Evolutionary conservation across 2,329 filamentous ascomycete genomes (phyloP).

Genomic region (Plenodomus biglobosus): DNA sequence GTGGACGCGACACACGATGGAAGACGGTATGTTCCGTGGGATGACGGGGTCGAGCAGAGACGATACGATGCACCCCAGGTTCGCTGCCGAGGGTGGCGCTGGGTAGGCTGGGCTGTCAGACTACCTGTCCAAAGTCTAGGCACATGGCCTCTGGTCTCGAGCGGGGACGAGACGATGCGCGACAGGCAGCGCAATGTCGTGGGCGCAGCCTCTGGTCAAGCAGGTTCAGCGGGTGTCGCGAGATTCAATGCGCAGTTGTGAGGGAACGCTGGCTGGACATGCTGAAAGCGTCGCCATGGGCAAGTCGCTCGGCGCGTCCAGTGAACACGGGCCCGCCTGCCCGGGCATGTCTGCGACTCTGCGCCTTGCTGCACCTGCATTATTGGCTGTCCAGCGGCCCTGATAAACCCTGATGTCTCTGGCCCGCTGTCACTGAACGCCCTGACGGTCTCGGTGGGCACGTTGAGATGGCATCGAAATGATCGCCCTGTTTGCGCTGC

Average conservation of each 20-base stretch:
- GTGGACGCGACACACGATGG: constrained; percentile 5
- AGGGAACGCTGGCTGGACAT: background rate
- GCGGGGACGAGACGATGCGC: background rate
- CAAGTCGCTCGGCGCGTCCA: background rate
- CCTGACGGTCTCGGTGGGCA: background rate
- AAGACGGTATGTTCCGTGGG: constrained; percentile 11
- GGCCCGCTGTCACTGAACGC: background rate
- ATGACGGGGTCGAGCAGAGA: background rate
- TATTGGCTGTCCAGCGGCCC: background rate
- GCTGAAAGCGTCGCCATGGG: background rate
- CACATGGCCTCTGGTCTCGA: background rate
- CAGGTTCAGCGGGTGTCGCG: too few species aligned
- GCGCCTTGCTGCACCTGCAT: too few species aligned
- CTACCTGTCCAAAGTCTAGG: background rate
- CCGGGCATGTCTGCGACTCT: too few species aligned
- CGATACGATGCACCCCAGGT: background rate
- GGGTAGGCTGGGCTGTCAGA: background rate
- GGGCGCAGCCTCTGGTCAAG: too few species aligned
- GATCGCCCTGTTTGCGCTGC: background rate
- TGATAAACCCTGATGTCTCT: background rate
- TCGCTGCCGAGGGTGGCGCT: constrained; percentile 1
- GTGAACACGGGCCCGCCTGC: background rate
- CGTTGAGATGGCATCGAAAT: background rate
- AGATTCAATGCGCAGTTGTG: background rate
- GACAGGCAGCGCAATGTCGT: background rate